A percentile compares a stretch with the other conserved stretches of the same genome.
phyloP scores from a whole-genome alignment of 2,329 filamentous ascomycete species.

The Tricladium varicosporioides region DNA sequence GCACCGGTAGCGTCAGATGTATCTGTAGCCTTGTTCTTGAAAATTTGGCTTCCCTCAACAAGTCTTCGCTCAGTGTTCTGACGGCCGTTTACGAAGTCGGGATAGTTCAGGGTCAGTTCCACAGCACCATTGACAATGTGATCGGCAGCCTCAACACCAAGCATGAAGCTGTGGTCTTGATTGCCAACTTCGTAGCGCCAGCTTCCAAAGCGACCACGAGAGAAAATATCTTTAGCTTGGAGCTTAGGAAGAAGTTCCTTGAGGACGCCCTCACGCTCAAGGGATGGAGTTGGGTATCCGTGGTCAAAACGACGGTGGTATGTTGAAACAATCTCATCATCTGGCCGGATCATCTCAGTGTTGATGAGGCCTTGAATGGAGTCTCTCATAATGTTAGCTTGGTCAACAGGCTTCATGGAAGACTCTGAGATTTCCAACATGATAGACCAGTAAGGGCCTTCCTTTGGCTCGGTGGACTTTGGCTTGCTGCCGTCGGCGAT shows the following conservation, averaged over 20 bases:
- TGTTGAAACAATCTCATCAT: conserved; percentile 94
- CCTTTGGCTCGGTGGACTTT: conserved; percentile 67
- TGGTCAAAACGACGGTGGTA: conserved; percentile 98
- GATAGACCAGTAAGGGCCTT: conserved; percentile 98
- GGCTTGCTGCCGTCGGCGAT: conserved; percentile 84
- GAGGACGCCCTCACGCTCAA: conserved; percentile 94
- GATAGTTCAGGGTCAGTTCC: conserved; percentile 76
- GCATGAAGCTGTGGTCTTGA: conserved; percentile 71
- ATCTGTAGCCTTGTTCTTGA: conserved; percentile 29
- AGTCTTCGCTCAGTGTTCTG: conserved; percentile 39
- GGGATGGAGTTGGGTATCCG: conserved; percentile 91
- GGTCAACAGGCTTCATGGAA: conserved; percentile 88
- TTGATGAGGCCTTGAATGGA: conserved; percentile 96
- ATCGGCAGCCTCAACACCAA: conserved; percentile 73
- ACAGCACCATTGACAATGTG: conserved; percentile 70
- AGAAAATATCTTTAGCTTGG: conserved; percentile 87
- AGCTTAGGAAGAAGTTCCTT: conserved; percentile 91
- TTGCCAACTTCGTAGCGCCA: conserved; percentile 87
- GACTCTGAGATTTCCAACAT: conserved; percentile 99
- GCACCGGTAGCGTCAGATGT: conserved; percentile 34
- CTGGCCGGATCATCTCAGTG: conserved; percentile 90
- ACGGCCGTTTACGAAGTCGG: conserved; percentile 67
- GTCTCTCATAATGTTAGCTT: conserved; percentile 80
- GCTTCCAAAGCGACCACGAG: conserved; percentile 93
- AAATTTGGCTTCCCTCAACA: conserved; percentile 35